Percentiles rank a stretch among this genome's conserved stretches.
phyloP scores from a whole-genome alignment of 768 basidiomycete genomes.

The Cantharellus cinnabarinus region DNA sequence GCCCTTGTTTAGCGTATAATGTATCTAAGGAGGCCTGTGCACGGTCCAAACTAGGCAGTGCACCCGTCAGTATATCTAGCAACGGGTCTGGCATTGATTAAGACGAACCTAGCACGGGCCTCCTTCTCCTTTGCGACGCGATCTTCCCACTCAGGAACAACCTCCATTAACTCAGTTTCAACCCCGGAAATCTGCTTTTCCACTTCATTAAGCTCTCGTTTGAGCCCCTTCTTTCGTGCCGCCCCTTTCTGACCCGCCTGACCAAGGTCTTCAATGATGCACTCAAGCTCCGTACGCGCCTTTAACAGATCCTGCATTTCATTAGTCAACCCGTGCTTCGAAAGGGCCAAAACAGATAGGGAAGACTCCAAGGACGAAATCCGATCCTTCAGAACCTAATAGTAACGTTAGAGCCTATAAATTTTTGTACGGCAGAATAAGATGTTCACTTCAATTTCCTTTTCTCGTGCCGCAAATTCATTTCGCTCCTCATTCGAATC shows the following conservation, averaged over 20 bases:
- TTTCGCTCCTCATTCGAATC: conserved; percentile 64
- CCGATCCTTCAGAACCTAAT: conserved; percentile 30
- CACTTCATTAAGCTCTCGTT: conserved; percentile 41
- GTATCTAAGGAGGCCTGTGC: conserved; percentile 48
- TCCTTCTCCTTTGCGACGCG: conserved; percentile 23
- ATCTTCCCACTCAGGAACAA: conserved; percentile 53
- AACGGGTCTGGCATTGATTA: not conserved
- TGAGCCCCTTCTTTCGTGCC: conserved; percentile 39
- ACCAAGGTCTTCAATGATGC: conserved; percentile 57
- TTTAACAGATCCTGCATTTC: conserved; percentile 80
- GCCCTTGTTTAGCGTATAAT: conserved; percentile 79
- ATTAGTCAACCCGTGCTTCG: conserved; percentile 52
- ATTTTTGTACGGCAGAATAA: not conserved
- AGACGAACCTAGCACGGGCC: conserved; percentile 25
- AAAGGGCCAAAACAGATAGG: conserved; percentile 45
- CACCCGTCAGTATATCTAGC: not conserved
- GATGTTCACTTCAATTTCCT: conserved; percentile 47
- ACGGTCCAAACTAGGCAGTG: conserved; percentile 37
- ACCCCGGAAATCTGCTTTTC: conserved; percentile 41
- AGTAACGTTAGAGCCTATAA: not conserved
- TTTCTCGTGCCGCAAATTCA: conserved; percentile 66
- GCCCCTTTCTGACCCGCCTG: conserved; percentile 43
- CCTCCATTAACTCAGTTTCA: conserved; percentile 36
- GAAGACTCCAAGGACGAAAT: conserved; percentile 51
- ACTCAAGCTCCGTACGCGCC: conserved; percentile 69